Evolutionary conservation across 495 filamentous ascomycete genomes (phyloP).

Genomic region (Aspergillus heteromorphus): DNA sequence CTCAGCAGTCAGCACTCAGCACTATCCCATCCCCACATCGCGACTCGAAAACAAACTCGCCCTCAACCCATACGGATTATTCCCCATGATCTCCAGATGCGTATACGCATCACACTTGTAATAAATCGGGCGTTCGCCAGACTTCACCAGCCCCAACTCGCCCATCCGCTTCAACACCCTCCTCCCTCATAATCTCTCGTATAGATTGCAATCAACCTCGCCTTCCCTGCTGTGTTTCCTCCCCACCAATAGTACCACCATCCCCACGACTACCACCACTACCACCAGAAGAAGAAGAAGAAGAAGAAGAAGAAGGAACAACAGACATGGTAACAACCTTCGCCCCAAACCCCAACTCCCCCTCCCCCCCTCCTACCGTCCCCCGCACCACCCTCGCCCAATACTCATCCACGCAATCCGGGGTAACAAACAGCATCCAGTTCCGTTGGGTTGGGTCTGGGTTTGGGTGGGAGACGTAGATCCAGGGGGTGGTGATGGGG

Average conservation of each 20-base stretch:
- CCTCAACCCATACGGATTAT: conserved; percentile 64
- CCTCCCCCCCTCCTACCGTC: conserved; percentile 54
- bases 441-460: conserved; percentile 35
- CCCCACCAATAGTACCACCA: too few relatives aligned
- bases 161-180: conserved; percentile 58
- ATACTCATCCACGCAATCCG: conserved; percentile 49
- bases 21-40: conserved; percentile 36
- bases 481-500: conserved; percentile 43
- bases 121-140: conserved; percentile 51
- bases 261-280: too few relatives aligned
- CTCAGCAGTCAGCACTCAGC: too few relatives aligned
- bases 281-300: too few relatives aligned
- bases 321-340: conserved; percentile 63
- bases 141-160: conserved; percentile 52
- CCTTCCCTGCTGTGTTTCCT: conserved; percentile 21
- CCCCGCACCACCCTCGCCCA: conserved; percentile 63
- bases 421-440: conserved; percentile 76
- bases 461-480: conserved; percentile 55
- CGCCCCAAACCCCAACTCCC: conserved; percentile 60
- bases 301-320: too few relatives aligned
- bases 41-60: conserved; percentile 46
- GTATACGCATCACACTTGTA: conserved; percentile 85
- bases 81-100: conserved; percentile 56
- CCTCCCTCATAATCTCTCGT: conserved; percentile 62
- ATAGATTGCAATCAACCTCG: conserved; percentile 67